Conservation (phyloP, 257 asterid species). For the Coffea eugenioides region DNA sequence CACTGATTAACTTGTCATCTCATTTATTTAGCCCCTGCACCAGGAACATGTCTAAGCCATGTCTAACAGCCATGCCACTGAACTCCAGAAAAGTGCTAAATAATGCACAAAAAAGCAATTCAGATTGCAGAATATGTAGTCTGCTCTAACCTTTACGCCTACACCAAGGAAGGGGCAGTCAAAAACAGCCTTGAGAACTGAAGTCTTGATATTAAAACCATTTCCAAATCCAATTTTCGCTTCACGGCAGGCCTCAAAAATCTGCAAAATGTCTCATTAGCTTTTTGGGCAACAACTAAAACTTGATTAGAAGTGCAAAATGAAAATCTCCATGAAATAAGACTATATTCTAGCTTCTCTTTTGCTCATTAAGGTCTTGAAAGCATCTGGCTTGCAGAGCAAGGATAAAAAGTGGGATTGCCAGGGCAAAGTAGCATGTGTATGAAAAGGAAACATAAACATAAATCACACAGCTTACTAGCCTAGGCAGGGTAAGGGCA, state of each 20-base stretch:
- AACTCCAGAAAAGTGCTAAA: not conserved
- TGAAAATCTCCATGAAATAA: constrained; percentile 9
- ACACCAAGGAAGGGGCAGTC: constrained; percentile 85
- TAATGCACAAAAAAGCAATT: not conserved
- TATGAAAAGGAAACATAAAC: too few relatives aligned
- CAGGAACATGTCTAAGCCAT: not conserved
- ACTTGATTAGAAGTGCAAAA: not conserved
- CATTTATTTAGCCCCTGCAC: not conserved
- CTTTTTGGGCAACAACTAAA: constrained; percentile 15
- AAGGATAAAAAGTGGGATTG: not conserved
- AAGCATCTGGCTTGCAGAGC: not conserved
- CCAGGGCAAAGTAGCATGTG: not conserved
- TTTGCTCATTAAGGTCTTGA: not conserved
- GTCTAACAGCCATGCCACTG: not conserved
- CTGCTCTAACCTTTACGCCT: constrained; percentile 53
- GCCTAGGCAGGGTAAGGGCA: not conserved
- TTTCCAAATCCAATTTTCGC: constrained; percentile 90
- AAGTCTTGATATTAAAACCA: constrained; percentile 59
- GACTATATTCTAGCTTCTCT: not conserved
- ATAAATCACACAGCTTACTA: not conserved
- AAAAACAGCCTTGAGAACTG: constrained; percentile 62
- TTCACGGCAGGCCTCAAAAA: constrained; percentile 51
- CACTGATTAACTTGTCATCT: not conserved
- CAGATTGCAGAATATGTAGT: not conserved
- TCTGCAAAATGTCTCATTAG: constrained; percentile 49